A percentile compares a stretch with the other conserved stretches of the same genome.
phyloP scores from a whole-genome alignment of 1,284 basidiomycete species.

The Trametes sp. region DNA sequence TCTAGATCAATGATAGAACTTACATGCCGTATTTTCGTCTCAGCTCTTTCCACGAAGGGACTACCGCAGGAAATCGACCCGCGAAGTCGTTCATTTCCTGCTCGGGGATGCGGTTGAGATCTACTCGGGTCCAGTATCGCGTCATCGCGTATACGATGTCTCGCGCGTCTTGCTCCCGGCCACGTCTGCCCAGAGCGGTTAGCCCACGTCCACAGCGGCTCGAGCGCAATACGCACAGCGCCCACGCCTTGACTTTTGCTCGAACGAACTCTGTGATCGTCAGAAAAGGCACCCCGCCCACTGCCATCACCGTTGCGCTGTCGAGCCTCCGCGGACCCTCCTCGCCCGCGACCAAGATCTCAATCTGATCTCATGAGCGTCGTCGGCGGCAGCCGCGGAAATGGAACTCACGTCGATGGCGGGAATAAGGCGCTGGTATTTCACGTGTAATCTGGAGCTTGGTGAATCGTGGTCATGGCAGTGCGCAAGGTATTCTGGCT shows the following conservation, averaged over 20 bases:
- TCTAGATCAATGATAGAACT: constrained; percentile 22
- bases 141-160: constrained; percentile 73
- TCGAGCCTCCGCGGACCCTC: constrained; percentile 78
- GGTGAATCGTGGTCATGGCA: constrained; percentile 21
- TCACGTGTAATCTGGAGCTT: constrained; percentile 45
- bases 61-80: constrained; percentile 57
- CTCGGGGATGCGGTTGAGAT: constrained; percentile 82
- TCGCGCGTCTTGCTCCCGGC: constrained; percentile 70
- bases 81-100: constrained; percentile 81
- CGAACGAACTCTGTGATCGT: constrained; percentile 81
- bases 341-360: constrained; percentile 82
- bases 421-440: constrained; percentile 47
- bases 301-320: constrained; percentile 63
- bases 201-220: constrained; percentile 18
- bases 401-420: constrained; percentile 44
- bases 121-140: constrained; percentile 78
- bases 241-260: constrained; percentile 80
- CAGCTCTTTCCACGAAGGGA: constrained; percentile 72
- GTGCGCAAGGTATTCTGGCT: constrained; percentile 8
- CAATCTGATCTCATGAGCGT: constrained; percentile 60
- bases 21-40: constrained; percentile 70
- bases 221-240: constrained; percentile 59
- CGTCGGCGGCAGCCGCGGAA: constrained; percentile 9
- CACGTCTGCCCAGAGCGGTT: constrained; percentile 54
- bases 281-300: constrained; percentile 76